Evolutionary conservation across 305 asterid genomes (phyloP), one percentile per base, ranked within the genome.

Genomic region (Striga hermonthica): DNA sequence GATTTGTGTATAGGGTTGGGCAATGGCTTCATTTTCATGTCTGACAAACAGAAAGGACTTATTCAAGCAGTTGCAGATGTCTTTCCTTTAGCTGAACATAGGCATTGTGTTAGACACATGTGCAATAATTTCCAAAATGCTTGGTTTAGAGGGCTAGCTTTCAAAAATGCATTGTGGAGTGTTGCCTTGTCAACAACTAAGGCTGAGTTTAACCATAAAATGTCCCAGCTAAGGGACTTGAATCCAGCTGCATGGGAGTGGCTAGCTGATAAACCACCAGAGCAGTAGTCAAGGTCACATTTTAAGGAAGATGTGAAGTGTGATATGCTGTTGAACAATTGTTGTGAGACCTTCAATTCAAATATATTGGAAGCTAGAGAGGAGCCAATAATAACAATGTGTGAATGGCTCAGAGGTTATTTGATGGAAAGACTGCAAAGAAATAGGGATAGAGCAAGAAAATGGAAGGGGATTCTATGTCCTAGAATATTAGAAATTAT

Each of bases 371-470:
- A 43, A 3, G 48, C 48, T 7, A 43, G 48, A n/a, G 4, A 43
- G 8, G 10, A n/a, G 4, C 48, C 5, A 7, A 43, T 43, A 3
- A 10, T 43, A 10, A 43, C 48, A 43, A 43, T 43, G 48, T 43
- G 10, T 6, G 4, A 43, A n/a, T 43, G 4, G 48, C 8, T 43
- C 10, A 7, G 48, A 43, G n/a, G 10, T 0, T 43, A n/a, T 10
- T n/a, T 43, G 10, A 43, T 43, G 48, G 48, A 43, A n/a, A 43
- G 48, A n/a, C 10, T 43, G n/a, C 48, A 43, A 43, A 9, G 4
- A 10, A 43, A 43, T 43, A 43, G 4, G 10, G 48, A 43, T 43
- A n/a, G 35, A 67, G 5, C 66, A 11, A 16, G 61, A 55, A 66
- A 9, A n/a, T 43, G 48, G 48, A n/a, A 43, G 10, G 2, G 48